Conservation (phyloP, 495 filamentous ascomycete genomes). For the Xylaria bambusicola region DNA sequence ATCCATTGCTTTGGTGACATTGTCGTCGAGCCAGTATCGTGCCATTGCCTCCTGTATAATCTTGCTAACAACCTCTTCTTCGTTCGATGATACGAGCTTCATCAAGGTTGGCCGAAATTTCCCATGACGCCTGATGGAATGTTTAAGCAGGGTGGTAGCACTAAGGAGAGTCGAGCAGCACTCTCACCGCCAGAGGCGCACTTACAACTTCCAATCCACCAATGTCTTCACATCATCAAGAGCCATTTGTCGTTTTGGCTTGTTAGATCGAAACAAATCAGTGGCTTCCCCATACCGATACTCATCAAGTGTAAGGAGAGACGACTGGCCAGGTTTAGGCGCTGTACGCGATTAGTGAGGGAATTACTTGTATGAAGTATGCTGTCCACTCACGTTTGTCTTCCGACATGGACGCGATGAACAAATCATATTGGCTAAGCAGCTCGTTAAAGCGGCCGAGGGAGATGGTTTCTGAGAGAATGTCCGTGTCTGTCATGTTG, state of each 20-base stretch:
- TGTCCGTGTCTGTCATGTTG: conserved; percentile 19
- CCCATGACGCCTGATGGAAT: conserved; percentile 58
- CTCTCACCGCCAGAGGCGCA: conserved; percentile 18
- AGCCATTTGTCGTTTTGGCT: conserved; percentile 32
- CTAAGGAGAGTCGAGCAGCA: neutral
- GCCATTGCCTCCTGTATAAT: conserved; percentile 53
- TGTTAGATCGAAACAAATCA: conserved; percentile 36
- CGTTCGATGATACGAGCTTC: conserved; percentile 65
- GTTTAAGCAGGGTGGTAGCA: conserved; percentile 10
- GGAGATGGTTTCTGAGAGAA: conserved; percentile 38
- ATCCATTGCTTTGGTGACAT: conserved; percentile 50
- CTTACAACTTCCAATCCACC: conserved; percentile 81
- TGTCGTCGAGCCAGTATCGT: conserved; percentile 44
- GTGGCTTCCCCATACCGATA: conserved; percentile 51
- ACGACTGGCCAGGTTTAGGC: conserved; percentile 40
- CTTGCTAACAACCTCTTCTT: conserved; percentile 37
- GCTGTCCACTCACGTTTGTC: conserved; percentile 40
- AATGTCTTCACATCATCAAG: conserved; percentile 51
- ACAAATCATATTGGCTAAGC: conserved; percentile 38
- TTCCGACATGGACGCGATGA: conserved; percentile 43
- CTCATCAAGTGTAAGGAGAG: conserved; percentile 49
- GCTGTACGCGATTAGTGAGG: conserved; percentile 15
- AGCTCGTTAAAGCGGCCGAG: conserved; percentile 33
- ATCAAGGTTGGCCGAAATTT: conserved; percentile 68
- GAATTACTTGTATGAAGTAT: neutral